Conservation (phyloP, 257 asterid genomes). For the Dorcoceras hygrometricum region DNA sequence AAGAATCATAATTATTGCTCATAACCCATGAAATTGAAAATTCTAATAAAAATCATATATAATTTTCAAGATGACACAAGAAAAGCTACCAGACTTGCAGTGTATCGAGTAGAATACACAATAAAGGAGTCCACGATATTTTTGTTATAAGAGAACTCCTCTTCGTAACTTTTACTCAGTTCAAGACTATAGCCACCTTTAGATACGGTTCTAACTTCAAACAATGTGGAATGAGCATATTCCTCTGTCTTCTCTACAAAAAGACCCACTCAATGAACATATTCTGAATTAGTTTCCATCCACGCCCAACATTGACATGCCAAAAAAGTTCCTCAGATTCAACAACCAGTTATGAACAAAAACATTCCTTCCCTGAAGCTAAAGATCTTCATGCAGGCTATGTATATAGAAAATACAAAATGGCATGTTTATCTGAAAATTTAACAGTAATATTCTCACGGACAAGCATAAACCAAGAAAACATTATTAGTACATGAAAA, state of each 20-base stretch:
- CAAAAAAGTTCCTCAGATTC: background rate
- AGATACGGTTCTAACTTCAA: background rate
- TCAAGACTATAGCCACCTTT: too few relatives aligned
- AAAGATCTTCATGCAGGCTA: too few relatives aligned
- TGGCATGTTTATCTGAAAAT: background rate
- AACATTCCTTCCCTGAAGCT: background rate
- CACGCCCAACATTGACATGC: background rate
- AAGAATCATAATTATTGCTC: conserved; percentile 1
- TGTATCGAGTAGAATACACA: too few relatives aligned
- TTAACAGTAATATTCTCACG: background rate
- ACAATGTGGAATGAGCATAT: background rate
- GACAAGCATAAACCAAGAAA: background rate
- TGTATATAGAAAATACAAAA: background rate
- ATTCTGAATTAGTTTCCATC: background rate
- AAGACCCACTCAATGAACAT: background rate
- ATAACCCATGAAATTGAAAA: background rate
- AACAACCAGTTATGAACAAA: background rate
- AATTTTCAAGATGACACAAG: too few relatives aligned
- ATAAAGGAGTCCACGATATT: too few relatives aligned
- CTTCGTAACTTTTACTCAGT: too few relatives aligned
- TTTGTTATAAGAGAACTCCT: too few relatives aligned
- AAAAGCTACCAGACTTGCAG: too few relatives aligned
- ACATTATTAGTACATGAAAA: background rate
- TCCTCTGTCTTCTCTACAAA: background rate
- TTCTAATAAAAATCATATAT: too few relatives aligned